These are phyloP conservation scores for Suillus cothurnatus DNA, from an alignment of 768 basidiomycete species.

Conservation along the genomic window DNA sequence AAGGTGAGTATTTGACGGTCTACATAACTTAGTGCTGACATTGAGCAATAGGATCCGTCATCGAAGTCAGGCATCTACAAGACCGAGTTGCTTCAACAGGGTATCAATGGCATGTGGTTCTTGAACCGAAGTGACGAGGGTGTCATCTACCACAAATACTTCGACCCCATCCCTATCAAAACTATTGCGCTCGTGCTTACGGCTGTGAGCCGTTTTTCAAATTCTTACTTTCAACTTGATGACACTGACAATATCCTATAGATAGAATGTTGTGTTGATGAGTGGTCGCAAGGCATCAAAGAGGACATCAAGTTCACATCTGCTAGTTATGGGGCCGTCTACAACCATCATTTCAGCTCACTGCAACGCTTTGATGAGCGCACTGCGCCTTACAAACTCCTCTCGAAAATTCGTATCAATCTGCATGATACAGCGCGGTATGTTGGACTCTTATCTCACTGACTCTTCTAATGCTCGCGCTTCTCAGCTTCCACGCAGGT, in stretches of 20 bases:
- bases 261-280: neutral
- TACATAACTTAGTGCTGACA: constrained; percentile 4
- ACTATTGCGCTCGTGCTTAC: neutral
- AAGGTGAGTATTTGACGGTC: neutral
- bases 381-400: constrained; percentile 4
- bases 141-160: neutral
- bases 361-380: constrained; percentile 9
- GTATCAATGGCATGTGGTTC: neutral
- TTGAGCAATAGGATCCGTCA: neutral
- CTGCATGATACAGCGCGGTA: constrained; percentile 8
- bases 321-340: neutral
- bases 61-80: neutral
- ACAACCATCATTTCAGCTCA: constrained; percentile 5
- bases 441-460: neutral
- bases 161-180: neutral
- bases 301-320: neutral
- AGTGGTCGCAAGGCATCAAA: neutral
- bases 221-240: neutral
- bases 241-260: neutral
- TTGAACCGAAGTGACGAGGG: neutral
- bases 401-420: neutral
- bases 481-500: neutral
- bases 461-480: neutral
- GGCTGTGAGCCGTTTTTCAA: neutral
- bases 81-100: neutral